phyloP scores from a whole-genome alignment of 352 stramenopile genomes.

The Phytophthora multivora region DNA sequence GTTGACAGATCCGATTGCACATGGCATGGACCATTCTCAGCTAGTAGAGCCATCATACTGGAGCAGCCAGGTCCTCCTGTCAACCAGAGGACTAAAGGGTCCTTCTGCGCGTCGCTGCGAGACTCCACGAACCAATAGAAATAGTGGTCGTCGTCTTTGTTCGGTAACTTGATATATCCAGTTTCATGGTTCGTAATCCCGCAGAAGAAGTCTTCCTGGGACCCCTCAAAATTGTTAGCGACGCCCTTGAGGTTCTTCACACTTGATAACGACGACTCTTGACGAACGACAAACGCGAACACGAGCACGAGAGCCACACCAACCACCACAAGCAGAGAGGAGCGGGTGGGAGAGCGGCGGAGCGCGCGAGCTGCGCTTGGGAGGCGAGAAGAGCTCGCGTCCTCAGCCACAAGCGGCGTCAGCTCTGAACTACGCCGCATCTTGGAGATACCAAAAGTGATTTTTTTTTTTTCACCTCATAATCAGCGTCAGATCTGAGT shows the following conservation, averaged over 20 bases:
- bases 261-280: slow-evolving; percentile 29
- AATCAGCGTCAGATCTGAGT: slow-evolving; percentile 11
- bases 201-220: slow-evolving; percentile 39
- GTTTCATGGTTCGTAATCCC: slow-evolving; percentile 44
- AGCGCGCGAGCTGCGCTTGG: neutral
- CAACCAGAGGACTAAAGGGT: slow-evolving; percentile 72
- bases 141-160: slow-evolving; percentile 60
- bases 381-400: neutral
- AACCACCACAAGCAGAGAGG: slow-evolving; percentile 25
- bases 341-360: neutral
- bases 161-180: slow-evolving; percentile 58
- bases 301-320: slow-evolving; percentile 42
- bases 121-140: slow-evolving; percentile 79
- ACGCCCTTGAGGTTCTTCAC: slow-evolving; percentile 28
- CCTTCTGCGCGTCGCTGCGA: slow-evolving; percentile 29
- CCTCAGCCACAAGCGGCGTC: slow-evolving; percentile 32
- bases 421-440: slow-evolving; percentile 39
- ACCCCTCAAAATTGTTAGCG: slow-evolving; percentile 14
- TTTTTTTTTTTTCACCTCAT: neutral
- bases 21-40: slow-evolving; percentile 69
- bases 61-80: slow-evolving; percentile 68
- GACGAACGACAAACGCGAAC: slow-evolving; percentile 34
- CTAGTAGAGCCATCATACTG: slow-evolving; percentile 58
- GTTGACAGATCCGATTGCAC: slow-evolving; percentile 54
- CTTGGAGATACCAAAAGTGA: slow-evolving; percentile 8